phyloP scores from a whole-genome alignment of 2,329 filamentous ascomycete species.

The Ophiostoma ips region DNA sequence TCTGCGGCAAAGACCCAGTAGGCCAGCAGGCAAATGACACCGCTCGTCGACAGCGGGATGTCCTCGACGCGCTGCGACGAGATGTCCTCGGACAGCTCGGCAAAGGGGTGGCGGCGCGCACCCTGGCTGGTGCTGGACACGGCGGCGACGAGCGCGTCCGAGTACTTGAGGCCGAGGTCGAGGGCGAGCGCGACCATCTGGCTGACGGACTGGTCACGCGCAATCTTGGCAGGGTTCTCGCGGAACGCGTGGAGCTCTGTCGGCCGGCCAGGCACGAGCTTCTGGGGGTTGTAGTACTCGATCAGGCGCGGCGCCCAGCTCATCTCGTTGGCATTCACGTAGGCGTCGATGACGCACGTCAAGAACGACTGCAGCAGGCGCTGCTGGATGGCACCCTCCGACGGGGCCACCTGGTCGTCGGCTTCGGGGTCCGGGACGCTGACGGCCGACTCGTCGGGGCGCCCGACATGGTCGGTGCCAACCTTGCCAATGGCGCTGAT shows the following conservation, averaged over 20 bases:
- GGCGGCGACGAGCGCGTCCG: constrained; percentile 31
- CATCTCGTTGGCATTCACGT: constrained; percentile 46
- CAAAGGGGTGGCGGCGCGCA: constrained; percentile 31
- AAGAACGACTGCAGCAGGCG: constrained; percentile 61
- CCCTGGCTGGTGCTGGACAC: constrained; percentile 17
- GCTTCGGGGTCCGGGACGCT: constrained; percentile 51
- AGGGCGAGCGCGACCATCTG: constrained; percentile 55
- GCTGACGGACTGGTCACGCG: constrained; percentile 53
- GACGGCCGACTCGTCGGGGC: constrained; percentile 35
- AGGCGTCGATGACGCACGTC: constrained; percentile 64
- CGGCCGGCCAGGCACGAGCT: constrained; percentile 44
- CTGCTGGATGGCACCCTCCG: constrained; percentile 47
- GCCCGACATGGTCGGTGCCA: constrained; percentile 25
- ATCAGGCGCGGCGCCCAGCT: constrained; percentile 51
- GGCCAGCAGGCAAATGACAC: constrained; percentile 43
- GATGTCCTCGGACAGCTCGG: constrained; percentile 16
- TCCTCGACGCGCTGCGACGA: constrained; percentile 24
- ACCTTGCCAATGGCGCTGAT: constrained; percentile 21
- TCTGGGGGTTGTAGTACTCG: constrained; percentile 53
- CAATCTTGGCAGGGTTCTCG: constrained; percentile 45
- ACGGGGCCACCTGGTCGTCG: constrained; percentile 35
- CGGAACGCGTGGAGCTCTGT: constrained; percentile 49
- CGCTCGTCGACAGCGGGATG: constrained; percentile 44
- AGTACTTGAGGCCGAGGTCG: constrained; percentile 41
- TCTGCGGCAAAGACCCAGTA: constrained; percentile 50